phyloP scores from a whole-genome alignment of 2,329 filamentous ascomycete species.

The Nannizziopsis arthrosporioides region DNA sequence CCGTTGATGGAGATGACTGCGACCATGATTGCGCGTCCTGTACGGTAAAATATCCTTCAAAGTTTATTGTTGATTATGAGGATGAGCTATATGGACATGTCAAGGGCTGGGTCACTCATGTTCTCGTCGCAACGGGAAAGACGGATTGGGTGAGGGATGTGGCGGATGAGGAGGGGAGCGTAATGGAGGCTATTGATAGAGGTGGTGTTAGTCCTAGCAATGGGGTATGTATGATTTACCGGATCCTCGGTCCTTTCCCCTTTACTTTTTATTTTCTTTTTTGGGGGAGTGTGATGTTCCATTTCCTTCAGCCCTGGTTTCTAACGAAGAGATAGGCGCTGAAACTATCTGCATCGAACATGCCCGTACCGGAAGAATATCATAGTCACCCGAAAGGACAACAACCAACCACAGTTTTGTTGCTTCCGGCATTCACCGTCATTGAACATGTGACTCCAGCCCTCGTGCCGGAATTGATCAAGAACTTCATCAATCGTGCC shows the following conservation, averaged over 20 bases:
- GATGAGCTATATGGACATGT: conserved; percentile 76
- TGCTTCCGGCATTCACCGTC: conserved; percentile 73
- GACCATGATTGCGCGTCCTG: conserved; percentile 76
- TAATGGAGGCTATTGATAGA: conserved; percentile 62
- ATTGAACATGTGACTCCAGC: conserved; percentile 73
- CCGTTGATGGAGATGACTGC: conserved; percentile 77
- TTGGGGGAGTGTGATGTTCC: too few species aligned
- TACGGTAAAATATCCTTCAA: conserved; percentile 64
- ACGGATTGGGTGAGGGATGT: conserved; percentile 88
- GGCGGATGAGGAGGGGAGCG: conserved; percentile 70
- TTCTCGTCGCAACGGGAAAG: conserved; percentile 91
- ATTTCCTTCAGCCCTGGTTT: not conserved
- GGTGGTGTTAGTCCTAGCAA: conserved; percentile 32
- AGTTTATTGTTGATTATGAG: conserved; percentile 58
- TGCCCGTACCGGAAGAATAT: conserved; percentile 59
- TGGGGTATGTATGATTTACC: conserved; percentile 25
- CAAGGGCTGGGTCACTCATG: conserved; percentile 77
- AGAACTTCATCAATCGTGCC: conserved; percentile 53
- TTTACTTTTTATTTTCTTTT: not conserved
- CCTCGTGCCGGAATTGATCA: conserved; percentile 59
- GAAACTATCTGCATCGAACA: conserved; percentile 87
- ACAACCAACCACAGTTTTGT: conserved; percentile 64
- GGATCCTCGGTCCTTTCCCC: not conserved
- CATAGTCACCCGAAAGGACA: conserved; percentile 45
- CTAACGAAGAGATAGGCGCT: conserved; percentile 47